These are phyloP conservation scores for Grigorovia yakushimaensis DNA, from an alignment of 805 yeast genomes.

Conservation along the genomic window DNA sequence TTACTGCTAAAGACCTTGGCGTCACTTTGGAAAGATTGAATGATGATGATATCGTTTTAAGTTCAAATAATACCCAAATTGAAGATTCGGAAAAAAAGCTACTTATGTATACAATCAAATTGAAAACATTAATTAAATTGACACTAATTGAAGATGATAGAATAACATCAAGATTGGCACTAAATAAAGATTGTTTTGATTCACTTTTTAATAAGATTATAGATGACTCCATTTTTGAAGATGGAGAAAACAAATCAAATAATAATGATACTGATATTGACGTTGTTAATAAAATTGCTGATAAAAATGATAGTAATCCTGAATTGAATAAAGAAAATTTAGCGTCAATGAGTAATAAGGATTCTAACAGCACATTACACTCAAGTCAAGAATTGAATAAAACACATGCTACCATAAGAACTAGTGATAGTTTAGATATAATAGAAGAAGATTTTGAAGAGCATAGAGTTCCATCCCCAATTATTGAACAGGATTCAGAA, in stretches of 20 bases:
- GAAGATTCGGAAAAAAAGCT: slow-evolving; percentile 19
- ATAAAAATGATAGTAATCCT: not conserved
- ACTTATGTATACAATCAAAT: slow-evolving; percentile 20
- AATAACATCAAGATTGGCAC: slow-evolving; percentile 11
- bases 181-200: slow-evolving; percentile 23
- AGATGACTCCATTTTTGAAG: slow-evolving; percentile 17
- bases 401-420: slow-evolving; percentile 2
- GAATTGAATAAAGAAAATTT: not conserved
- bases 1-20: slow-evolving; percentile 13
- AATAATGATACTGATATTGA: not conserved
- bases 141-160: slow-evolving; percentile 9
- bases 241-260: not conserved
- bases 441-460: slow-evolving; percentile 8
- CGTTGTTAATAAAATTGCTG: not conserved
- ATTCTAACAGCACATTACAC: slow-evolving; percentile 6
- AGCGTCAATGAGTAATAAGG: slow-evolving; percentile 3
- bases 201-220: slow-evolving; percentile 15
- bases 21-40: slow-evolving; percentile 17
- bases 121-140: slow-evolving; percentile 21
- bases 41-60: slow-evolving; percentile 22
- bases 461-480: not conserved
- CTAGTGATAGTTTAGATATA: slow-evolving; percentile 4
- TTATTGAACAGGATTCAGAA: not conserved
- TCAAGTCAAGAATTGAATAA: not conserved
- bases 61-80: slow-evolving; percentile 1